phyloP scores from a whole-genome alignment of 345 rosid species.

The Toxicodendron radicans region DNA sequence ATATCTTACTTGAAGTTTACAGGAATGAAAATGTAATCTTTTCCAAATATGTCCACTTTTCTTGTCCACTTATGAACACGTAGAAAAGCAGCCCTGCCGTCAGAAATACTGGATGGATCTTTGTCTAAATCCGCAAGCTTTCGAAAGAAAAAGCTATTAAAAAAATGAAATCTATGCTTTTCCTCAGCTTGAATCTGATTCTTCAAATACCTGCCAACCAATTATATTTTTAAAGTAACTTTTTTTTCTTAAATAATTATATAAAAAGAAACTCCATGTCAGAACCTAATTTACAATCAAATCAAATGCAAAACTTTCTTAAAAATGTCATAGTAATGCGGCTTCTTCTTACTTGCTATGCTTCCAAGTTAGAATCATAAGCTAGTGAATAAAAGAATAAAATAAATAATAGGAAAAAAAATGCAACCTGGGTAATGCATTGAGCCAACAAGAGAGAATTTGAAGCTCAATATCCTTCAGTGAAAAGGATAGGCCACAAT shows the following conservation, averaged over 20 bases:
- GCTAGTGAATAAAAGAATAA: not conserved
- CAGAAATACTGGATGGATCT: constrained; percentile 92
- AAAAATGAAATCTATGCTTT: constrained; percentile 74
- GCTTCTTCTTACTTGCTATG: not conserved
- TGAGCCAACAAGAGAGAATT: constrained; percentile 11
- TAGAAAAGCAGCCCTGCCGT: constrained; percentile 94
- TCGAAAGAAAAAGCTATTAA: constrained; percentile 97
- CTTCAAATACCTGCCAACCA: constrained; percentile 73
- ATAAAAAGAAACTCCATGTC: not conserved
- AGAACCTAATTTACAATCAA: not conserved
- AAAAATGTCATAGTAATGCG: not conserved
- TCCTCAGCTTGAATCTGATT: constrained; percentile 68
- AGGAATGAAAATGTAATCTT: constrained; percentile 91
- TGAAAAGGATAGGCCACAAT: constrained; percentile 1
- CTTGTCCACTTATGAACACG: constrained; percentile 99
- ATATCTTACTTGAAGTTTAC: constrained; percentile 82
- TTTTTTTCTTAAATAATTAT: not conserved
- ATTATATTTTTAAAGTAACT: not conserved
- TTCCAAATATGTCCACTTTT: constrained; percentile 88
- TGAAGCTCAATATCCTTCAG: not conserved
- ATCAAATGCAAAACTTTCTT: not conserved
- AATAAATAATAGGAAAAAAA: not conserved
- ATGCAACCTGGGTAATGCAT: not conserved
- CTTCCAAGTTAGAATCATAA: not conserved
- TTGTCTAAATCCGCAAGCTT: constrained; percentile 99